Evolutionary conservation across 306 rosid genomes (phyloP).

Genomic region (Echinosophora koreensis): DNA sequence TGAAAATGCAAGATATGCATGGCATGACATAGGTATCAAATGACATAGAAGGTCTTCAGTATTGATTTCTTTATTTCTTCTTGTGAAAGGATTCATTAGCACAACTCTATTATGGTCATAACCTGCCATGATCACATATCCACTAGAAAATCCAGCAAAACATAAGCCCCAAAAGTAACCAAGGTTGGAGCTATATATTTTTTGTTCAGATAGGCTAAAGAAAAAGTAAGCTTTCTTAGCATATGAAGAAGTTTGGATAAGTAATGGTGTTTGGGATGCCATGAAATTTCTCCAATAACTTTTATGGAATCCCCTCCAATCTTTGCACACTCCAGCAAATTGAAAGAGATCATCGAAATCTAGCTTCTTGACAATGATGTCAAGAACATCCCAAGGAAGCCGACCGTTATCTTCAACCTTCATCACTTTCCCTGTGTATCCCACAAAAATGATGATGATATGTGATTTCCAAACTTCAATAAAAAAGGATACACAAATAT

Average conservation of each 20-base stretch:
- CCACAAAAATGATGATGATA: background rate
- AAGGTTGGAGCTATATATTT: background rate
- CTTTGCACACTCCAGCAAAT: slow-evolving; percentile 3
- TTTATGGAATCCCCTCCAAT: background rate
- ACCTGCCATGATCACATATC: slow-evolving; percentile 6
- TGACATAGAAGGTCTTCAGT: background rate
- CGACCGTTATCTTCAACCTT: background rate
- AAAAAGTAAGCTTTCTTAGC: background rate
- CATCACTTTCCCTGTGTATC: slow-evolving; percentile 11
- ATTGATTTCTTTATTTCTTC: background rate
- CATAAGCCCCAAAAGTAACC: background rate
- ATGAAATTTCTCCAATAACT: background rate
- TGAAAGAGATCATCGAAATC: slow-evolving; percentile 30
- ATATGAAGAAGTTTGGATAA: slow-evolving; percentile 14
- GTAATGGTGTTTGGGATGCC: slow-evolving; percentile 29
- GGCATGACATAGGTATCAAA: background rate
- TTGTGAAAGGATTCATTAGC: slow-evolving; percentile 37
- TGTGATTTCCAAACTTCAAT: too few relatives aligned
- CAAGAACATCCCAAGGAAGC: slow-evolving; percentile 31
- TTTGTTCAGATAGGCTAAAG: background rate
- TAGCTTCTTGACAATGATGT: slow-evolving; percentile 10
- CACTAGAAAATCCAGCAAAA: slow-evolving; percentile 31
- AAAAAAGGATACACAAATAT: too few relatives aligned
- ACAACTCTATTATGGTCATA: background rate
- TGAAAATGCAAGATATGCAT: slow-evolving; percentile 1